Conservation (phyloP, 2,329 filamentous ascomycete species). For the Xylariomycetidae sp. region DNA sequence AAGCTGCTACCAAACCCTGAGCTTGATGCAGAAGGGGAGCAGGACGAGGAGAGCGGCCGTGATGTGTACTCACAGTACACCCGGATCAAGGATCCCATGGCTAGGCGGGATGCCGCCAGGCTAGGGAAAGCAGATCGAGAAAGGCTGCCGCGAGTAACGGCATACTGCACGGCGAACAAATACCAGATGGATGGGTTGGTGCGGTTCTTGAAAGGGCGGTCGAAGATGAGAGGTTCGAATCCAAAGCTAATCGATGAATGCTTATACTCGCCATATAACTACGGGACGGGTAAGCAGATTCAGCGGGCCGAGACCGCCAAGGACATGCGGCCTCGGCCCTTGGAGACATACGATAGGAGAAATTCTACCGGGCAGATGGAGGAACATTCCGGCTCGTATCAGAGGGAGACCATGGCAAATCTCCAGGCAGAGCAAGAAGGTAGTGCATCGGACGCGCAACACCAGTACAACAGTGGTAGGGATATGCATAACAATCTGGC, state of each 20-base stretch:
- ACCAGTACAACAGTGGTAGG: slow-evolving; percentile 20
- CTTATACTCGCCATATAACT: slow-evolving; percentile 91
- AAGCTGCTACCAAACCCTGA: slow-evolving; percentile 94
- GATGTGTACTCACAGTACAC: slow-evolving; percentile 99
- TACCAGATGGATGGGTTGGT: slow-evolving; percentile 88
- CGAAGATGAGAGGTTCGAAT: slow-evolving; percentile 70
- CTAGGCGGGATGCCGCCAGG: slow-evolving; percentile 83
- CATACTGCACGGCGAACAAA: slow-evolving; percentile 90
- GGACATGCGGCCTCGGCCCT: slow-evolving; percentile 29
- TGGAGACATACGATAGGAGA: slow-evolving; percentile 56
- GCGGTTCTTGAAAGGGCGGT: slow-evolving; percentile 82
- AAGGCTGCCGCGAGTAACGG: slow-evolving; percentile 83
- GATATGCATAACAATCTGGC: slow-evolving; percentile 31
- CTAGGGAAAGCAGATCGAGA: slow-evolving; percentile 91
- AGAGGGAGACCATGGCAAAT: slow-evolving; percentile 60
- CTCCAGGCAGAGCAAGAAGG: slow-evolving; percentile 38
- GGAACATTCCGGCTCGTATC: slow-evolving; percentile 50
- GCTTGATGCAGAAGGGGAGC: slow-evolving; percentile 62
- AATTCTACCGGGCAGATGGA: slow-evolving; percentile 74
- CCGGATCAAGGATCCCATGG: slow-evolving; percentile 93
- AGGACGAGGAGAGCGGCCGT: slow-evolving; percentile 83
- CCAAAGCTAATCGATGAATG: slow-evolving; percentile 97
- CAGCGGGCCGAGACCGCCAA: slow-evolving; percentile 35
- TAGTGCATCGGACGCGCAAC: slow-evolving; percentile 19
- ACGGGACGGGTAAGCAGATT: slow-evolving; percentile 42